These are phyloP conservation scores for Vitis hybrid DNA, from an alignment of 177 flowering plant genomes.

Conservation along the genomic window DNA sequence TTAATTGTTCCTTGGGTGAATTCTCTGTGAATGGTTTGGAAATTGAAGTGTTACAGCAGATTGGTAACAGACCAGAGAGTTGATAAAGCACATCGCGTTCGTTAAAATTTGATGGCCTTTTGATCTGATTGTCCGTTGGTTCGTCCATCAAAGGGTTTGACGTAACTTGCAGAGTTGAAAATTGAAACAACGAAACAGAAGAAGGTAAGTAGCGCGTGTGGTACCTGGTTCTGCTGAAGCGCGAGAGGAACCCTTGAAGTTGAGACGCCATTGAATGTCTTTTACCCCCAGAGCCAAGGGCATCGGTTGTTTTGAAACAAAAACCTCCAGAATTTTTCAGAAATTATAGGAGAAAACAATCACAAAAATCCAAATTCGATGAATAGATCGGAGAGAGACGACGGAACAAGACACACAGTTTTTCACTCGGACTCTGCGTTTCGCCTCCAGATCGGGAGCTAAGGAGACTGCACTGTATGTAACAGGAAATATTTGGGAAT, in stretches of 20 bases:
- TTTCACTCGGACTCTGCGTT: too few species aligned
- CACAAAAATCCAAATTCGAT: too few species aligned
- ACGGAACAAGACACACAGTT: too few species aligned
- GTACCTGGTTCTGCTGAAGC: conserved; percentile 23
- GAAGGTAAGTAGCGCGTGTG: background rate
- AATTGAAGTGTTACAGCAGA: conserved; percentile 16
- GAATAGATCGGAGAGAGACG: too few species aligned
- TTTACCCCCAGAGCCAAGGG: background rate
- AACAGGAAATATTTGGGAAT: too few species aligned
- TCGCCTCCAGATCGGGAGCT: too few species aligned
- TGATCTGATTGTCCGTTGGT: conserved; percentile 1
- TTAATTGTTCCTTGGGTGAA: conserved; percentile 4
- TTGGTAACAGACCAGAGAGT: conserved; percentile 54
- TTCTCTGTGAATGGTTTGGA: conserved; percentile 8
- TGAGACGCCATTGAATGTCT: conserved; percentile 19
- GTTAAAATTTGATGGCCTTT: conserved; percentile 19
- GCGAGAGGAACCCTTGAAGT: conserved; percentile 12
- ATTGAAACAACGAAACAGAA: conserved; percentile 8
- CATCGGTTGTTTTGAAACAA: too few species aligned
- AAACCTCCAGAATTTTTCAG: too few species aligned
- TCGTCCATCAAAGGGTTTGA: conserved; percentile 4
- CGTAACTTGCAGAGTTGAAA: conserved; percentile 24
- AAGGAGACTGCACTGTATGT: too few species aligned
- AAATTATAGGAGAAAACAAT: too few species aligned
- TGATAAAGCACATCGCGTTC: conserved; percentile 51